Evolutionary conservation across 2,329 filamentous ascomycete species (phyloP), one percentile per base, ranked within the genome.

Genomic region (Colletotrichum nymphaeae): DNA sequence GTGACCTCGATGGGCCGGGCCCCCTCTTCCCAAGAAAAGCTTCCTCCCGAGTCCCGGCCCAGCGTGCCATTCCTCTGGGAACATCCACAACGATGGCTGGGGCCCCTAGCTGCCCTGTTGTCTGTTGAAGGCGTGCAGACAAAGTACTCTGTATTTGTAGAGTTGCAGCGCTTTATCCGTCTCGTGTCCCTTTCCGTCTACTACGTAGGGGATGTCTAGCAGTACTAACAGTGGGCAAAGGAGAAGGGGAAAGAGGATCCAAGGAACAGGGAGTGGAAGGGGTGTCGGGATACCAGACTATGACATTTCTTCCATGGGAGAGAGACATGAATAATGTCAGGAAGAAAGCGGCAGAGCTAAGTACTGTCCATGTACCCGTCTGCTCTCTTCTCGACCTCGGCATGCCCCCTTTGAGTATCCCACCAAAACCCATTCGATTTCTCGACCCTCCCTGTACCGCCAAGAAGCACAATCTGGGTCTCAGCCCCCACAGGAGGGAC

Each of bases 11-110:
- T 32, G 22, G 5, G 14, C 62, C 46, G 12, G 26, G 28, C 11
- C 42, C 46, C 28, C 26, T 32, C 12, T 32, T 46, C 37, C 19
- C 32, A 28, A 68, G 46, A 30, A 67, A 67, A 30, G 28, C 64
- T 56, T 59, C 69, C 59, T 63, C 66, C n/a, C 69, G 58, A 52
- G 19, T 63, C 60, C 60, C 42, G 60, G 65, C 59, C 58, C 66
- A 69, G 69, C 66, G 69, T 72, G 69, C 69, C 69, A 72, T 72
- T 64, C 69, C 66, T 72, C 63, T 72, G 66, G 69, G 69, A 72
- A 57, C 42, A 64, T 72, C n/a, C 55, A 59, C 69, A 37, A n/a
- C 19, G 19, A 60, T 46, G 59, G 49, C 59, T 28, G n/a, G 69
- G 42, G 16, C 69, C 65, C 66, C 53, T 35, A 24, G 53, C 53